Percentiles rank a stretch among this genome's conserved stretches.
Conservation (phyloP, 345 rosid species). For the Pelargonium nanum region DNA sequence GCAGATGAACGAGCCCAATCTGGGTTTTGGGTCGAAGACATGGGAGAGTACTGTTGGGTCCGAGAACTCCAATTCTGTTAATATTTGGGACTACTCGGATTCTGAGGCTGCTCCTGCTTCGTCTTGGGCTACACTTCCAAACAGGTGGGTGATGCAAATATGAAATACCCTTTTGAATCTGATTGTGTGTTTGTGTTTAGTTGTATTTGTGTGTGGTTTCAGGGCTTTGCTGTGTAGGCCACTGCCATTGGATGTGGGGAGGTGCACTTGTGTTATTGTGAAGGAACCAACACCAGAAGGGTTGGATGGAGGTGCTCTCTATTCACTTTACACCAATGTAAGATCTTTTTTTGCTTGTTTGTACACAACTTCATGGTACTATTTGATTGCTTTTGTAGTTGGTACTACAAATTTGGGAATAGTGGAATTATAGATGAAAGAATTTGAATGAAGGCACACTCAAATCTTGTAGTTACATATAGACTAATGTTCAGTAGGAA, state of each 20-base stretch:
- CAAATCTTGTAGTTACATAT: too few species aligned
- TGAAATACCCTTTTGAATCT: background rate
- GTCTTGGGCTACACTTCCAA: conserved; percentile 86
- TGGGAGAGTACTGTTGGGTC: conserved; percentile 52
- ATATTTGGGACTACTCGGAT: conserved; percentile 88
- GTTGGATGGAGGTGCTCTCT: conserved; percentile 42
- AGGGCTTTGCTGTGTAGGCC: conserved; percentile 80
- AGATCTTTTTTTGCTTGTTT: conserved; percentile 12
- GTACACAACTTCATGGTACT: background rate
- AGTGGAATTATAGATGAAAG: too few species aligned
- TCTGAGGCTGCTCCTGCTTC: conserved; percentile 95
- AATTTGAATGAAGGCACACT: background rate
- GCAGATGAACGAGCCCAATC: conserved; percentile 63
- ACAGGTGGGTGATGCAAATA: conserved; percentile 31
- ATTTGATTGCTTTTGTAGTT: background rate
- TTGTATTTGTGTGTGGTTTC: conserved; percentile 10
- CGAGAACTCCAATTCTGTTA: conserved; percentile 55
- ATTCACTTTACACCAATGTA: conserved; percentile 78
- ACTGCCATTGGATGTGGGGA: conserved; percentile 78
- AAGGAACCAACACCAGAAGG: conserved; percentile 53
- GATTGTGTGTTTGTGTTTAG: conserved; percentile 1
- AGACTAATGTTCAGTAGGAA: too few species aligned
- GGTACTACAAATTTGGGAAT: background rate
- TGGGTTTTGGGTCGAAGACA: conserved; percentile 34
- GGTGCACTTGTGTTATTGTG: conserved; percentile 76